These are phyloP conservation scores for Malassezia pachydermatis DNA, from an alignment of 1,284 basidiomycete genomes.

Conservation along the genomic window DNA sequence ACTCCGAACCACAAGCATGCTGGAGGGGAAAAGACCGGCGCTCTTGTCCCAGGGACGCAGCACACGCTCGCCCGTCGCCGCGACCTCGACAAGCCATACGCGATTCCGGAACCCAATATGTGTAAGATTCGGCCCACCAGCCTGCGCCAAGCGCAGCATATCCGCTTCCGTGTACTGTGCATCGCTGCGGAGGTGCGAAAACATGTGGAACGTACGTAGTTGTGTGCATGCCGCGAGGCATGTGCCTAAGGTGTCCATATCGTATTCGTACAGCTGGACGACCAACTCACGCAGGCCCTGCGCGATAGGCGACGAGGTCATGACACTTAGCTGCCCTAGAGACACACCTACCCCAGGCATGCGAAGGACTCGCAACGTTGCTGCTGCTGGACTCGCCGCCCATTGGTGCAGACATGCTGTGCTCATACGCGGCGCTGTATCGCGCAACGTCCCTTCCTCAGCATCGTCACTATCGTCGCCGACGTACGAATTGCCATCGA, in stretches of 20 bases:
- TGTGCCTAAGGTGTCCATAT: not conserved
- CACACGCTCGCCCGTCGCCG: conserved; percentile 2
- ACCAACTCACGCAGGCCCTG: conserved; percentile 29
- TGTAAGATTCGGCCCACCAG: conserved; percentile 19
- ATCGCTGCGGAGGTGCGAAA: conserved; percentile 16
- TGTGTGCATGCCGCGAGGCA: not conserved
- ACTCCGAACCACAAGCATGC: conserved; percentile 30
- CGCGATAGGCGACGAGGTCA: conserved; percentile 21
- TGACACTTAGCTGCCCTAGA: conserved; percentile 27
- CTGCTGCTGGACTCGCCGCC: conserved; percentile 16
- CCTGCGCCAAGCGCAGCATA: not conserved
- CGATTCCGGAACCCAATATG: conserved; percentile 43
- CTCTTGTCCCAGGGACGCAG: conserved; percentile 32
- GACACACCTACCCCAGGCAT: conserved; percentile 35
- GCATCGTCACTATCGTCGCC: too few relatives aligned
- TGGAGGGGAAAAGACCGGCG: conserved; percentile 31
- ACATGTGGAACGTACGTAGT: conserved; percentile 29
- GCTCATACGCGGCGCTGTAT: not conserved
- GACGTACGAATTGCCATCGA: not conserved
- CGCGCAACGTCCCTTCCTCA: too few relatives aligned
- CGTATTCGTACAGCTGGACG: conserved; percentile 37
- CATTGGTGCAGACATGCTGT: conserved; percentile 22
- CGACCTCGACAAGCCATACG: conserved; percentile 27
- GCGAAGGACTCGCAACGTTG: conserved; percentile 25
- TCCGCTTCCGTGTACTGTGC: not conserved